Evolutionary conservation across 495 filamentous ascomycete species (phyloP), one percentile per base, ranked within the genome.

Genomic region (Podospora pseudocomata): DNA sequence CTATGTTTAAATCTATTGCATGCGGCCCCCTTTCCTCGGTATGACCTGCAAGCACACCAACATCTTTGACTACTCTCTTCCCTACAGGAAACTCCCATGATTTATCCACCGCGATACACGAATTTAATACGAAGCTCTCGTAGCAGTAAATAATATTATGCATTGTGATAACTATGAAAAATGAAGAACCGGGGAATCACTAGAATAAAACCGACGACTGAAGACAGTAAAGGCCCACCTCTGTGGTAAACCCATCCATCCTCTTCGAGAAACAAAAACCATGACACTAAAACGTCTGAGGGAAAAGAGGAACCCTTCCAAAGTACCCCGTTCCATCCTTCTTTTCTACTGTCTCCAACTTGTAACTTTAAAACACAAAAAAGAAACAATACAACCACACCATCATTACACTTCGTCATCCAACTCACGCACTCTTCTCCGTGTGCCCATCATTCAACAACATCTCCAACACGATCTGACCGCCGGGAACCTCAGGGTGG

Each of bases 371-470:
- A 49, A 49, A 11, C 39, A 49, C 7, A 18, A 49, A 49, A 11
- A 49, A 16, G 15, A 49, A 49, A 49, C 15, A 49, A 49, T 16
- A 49, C 39, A 49, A 18, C 39, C 39, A 16, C 39, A 49, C 39
- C 7, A 49, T 49, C 39, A 13, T 49, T 49, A 49, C 39, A 49
- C 39, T 49, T 49, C 7, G 13, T 49, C 7, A 49, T 49, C 39
- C 39, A 49, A 49, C 39, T 49, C 39, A 49, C 39, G 39, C 39
- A 11, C 15, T 11, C 72, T 85, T 90, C 78, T 97, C 94, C 77
- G 87, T 90, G 77, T 93, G 90, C n/a, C 92, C 93, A 75, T 96
- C 92, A 78, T 99, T 99, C 69, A 97, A 84, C 73, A 97, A 77
- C 85, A 99, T 84, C 79, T 98, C 96, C 70, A 98, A 79, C 65